Evolutionary conservation across 768 basidiomycete species (phyloP), one percentile per base, ranked within the genome.

Genomic region (Rhodocollybia butyracea): DNA sequence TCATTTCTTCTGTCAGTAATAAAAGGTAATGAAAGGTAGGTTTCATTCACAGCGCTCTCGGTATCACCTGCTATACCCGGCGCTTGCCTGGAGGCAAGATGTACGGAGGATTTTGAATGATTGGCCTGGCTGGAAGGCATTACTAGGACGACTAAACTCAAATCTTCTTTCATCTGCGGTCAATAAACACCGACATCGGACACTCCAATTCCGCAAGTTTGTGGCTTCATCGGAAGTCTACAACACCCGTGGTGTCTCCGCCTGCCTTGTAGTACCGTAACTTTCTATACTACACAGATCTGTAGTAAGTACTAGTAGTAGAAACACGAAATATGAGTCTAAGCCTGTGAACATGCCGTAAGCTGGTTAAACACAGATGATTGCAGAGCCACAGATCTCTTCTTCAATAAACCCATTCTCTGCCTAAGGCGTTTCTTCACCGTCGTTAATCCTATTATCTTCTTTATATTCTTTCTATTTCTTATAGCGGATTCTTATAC

Each of bases 391-490:
- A n/a, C n/a, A n/a, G n/a, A n/a, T 45, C 31, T 26, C 48, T 38
- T 50, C 12, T 22, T 50, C 34, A 31, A 50, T 19, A 12, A 19
- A 31, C 48, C 36, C 39, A 51, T 51, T 21, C 50, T 42, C 27
- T 40, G 47, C 29, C 30, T 32, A 50, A 50, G 47, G 47, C 30
- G 27, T 50, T 50, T 50, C 47, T 50, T 34, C 30, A 30, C 46
- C 31, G 19, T 31, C 34, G 21, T 54, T 45, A 45, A 45, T 36
- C 31, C 19, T 46, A 46, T 55, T 46, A 30, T 56, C 53, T 56
- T 48, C 61, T 64, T 61, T 63, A 63, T 60, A 63, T 65, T 61
- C 57, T 61, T 60, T 55, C 51, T 46, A 50, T 58, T 57, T 59
- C 52, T 54, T 46, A 32, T 40, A 38, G 31, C 51, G 24, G 31